Evolutionary conservation across 176 grass and related monocot genomes (phyloP).

Genomic region (Ensete glaucum): DNA sequence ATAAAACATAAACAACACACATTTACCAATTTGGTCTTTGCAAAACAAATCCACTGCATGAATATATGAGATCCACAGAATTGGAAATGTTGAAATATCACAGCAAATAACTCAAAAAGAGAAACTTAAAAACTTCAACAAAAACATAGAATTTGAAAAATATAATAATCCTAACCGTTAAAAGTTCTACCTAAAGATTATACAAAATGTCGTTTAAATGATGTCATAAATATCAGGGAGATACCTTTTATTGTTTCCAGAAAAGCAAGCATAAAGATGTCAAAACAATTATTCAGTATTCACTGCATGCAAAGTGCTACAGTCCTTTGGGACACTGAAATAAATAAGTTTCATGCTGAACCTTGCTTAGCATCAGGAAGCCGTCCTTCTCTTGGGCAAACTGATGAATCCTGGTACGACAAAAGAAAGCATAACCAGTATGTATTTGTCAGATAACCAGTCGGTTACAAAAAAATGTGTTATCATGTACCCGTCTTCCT

Average conservation of each 20-base stretch:
- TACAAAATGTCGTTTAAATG: too few species aligned
- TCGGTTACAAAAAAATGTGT: constrained; percentile 5
- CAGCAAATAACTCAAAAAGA: too few species aligned
- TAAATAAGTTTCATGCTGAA: constrained; percentile 19
- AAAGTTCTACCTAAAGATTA: too few species aligned
- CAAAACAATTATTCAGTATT: not conserved
- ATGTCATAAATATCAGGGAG: not conserved
- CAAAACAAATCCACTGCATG: too few species aligned
- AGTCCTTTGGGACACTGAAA: not conserved
- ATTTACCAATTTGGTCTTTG: too few species aligned
- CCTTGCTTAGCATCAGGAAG: constrained; percentile 94
- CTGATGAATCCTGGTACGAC: constrained; percentile 70
- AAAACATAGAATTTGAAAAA: too few species aligned
- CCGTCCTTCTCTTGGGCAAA: constrained; percentile 75
- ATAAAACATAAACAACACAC: not conserved
- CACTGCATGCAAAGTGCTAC: not conserved
- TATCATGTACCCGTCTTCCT: constrained; percentile 59
- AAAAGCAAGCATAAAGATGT: not conserved
- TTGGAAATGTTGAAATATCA: too few species aligned
- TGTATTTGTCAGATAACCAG: constrained; percentile 11
- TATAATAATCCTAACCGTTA: too few species aligned
- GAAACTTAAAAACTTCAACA: too few species aligned
- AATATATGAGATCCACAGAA: too few species aligned
- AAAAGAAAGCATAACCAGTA: constrained; percentile 12
- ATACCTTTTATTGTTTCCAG: not conserved